phyloP scores from a whole-genome alignment of 805 yeast species.

The Debaryomyces maramus region DNA sequence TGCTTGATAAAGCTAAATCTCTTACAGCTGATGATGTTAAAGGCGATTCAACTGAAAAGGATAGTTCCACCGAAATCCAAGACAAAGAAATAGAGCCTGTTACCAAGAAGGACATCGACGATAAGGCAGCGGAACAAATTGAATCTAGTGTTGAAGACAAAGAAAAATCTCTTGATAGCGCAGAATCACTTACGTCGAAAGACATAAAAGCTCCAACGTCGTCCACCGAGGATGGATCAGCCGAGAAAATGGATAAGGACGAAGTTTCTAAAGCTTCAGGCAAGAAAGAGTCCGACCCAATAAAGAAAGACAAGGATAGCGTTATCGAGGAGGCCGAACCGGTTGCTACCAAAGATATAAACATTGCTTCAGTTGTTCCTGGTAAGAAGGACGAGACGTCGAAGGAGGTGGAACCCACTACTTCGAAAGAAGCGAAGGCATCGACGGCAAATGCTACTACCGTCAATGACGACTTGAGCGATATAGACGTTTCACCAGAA shows the following conservation, averaged over 20 bases:
- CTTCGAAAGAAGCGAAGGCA: neutral
- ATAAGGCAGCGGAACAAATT: slow-evolving; percentile 1
- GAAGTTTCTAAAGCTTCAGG: slow-evolving; percentile 4
- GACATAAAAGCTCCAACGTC: slow-evolving; percentile 25
- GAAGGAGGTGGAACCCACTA: neutral
- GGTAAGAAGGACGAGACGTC: neutral
- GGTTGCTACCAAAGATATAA: neutral
- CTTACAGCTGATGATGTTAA: neutral
- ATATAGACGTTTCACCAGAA: slow-evolving; percentile 39
- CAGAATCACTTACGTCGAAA: neutral
- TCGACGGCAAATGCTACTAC: slow-evolving; percentile 1
- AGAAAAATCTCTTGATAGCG: neutral
- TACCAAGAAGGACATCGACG: slow-evolving; percentile 11
- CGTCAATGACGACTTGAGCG: slow-evolving; percentile 19
- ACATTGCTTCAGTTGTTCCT: neutral
- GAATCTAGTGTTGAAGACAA: slow-evolving; percentile 3
- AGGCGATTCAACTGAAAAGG: neutral
- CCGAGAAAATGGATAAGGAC: slow-evolving; percentile 54
- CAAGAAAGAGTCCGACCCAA: slow-evolving; percentile 8
- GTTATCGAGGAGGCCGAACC: slow-evolving; percentile 7
- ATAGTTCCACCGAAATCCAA: slow-evolving; percentile 4
- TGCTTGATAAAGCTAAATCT: neutral
- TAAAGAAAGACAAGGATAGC: slow-evolving; percentile 10
- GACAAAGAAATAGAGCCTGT: slow-evolving; percentile 12
- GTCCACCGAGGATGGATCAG: slow-evolving; percentile 62